Conservation (phyloP, 1,139 yeast species). For the Magnusiomyces magnusii region DNA sequence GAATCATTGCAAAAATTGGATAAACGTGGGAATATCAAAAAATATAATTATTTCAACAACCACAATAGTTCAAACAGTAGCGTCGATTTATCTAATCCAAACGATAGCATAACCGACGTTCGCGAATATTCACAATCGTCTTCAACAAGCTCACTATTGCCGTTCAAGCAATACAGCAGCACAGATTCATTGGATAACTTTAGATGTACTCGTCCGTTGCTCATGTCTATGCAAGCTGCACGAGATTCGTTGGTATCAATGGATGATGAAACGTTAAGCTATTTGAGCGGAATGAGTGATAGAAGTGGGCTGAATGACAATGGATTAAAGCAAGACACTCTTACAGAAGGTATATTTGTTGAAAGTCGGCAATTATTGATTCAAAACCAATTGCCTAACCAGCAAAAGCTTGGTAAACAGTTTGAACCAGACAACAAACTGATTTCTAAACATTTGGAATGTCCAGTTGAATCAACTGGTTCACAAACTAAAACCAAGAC, state of each 20-base stretch:
- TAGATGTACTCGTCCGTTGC: neutral
- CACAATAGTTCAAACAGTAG: neutral
- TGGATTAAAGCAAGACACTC: neutral
- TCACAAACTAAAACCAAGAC: too few relatives aligned
- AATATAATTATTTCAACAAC: neutral
- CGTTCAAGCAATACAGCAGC: neutral
- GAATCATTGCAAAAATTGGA: neutral
- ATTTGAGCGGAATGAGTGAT: neutral
- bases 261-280: neutral
- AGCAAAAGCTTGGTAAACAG: neutral
- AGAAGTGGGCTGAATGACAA: neutral
- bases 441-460: slow-evolving; percentile 44
- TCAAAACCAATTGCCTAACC: neutral
- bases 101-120: neutral
- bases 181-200: neutral
- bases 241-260: neutral
- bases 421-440: neutral
- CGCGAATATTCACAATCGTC: neutral
- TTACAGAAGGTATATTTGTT: neutral
- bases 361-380: neutral
- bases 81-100: neutral
- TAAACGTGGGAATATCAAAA: neutral
- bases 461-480: too few relatives aligned
- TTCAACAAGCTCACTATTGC: neutral
- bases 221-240: neutral